Evolutionary conservation across 2,329 filamentous ascomycete genomes (phyloP), one percentile per base, ranked within the genome.

Genomic region (Emergomyces orientalis): DNA sequence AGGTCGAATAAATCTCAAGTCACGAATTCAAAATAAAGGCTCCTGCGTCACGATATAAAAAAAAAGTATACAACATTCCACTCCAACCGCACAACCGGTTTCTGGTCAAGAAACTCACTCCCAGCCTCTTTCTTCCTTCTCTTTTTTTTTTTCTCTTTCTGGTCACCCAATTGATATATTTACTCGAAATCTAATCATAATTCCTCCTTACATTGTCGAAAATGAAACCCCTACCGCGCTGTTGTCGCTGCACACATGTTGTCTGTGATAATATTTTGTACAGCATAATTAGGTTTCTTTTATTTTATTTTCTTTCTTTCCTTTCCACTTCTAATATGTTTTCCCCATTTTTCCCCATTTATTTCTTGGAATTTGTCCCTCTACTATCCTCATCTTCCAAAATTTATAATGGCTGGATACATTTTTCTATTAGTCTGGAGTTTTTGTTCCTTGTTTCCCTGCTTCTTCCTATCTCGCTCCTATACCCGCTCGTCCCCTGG

Each of bases 1-100:
- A 78, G 70, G 65, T 72, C 34, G 71, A 76, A 67, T 78, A 67
- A 60, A 67, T 66, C 37, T 51, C 22, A 51, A 27, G n/a, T 51
- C 27, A 22, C 17, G 13, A 27, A 22, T 59, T 51, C 4, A 27
- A 51, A 25, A 6, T 25, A 30, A 27, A 13, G 25, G n/a, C 13
- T 6, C 34, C 6, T 3, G 8, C 30, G 6, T 13, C 34, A 14
- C 11, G n/a, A 43, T 5, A 25, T 2, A 25, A 56, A 9, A 37
- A 41, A n/a, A 19, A n/a, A 19, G 32, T 14, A 32, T 4, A 14
- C 11, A 32, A 2, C 34, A 57, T 27, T 17, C 34, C 32, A 39
- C 54, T 25, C 34, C 54, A 27, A 14, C 25, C 22, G 14, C n/a
- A 56, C 7, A 34, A 1, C 32, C 19, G 11, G n/a, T 25, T 47